Evolutionary conservation across 1,284 basidiomycete species (phyloP).

Genomic region (Paramarasmius palmivorus): DNA sequence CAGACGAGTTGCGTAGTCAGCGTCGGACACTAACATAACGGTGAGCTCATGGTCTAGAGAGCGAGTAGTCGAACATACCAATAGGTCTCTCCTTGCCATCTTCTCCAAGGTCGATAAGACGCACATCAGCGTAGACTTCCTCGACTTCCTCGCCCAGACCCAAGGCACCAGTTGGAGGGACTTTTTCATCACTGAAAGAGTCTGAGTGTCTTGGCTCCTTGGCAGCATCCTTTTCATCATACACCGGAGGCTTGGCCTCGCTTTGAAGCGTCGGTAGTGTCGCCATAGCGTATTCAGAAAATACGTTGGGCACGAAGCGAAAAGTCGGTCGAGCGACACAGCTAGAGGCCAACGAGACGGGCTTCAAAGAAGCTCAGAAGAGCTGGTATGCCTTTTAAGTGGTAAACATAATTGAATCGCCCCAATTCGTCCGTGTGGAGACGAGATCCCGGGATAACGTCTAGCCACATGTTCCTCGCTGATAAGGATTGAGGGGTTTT

Average conservation of each 20-base stretch:
- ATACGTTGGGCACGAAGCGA: background rate
- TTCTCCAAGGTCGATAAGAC: slow-evolving; percentile 33
- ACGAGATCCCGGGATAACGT: no score
- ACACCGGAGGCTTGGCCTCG: background rate
- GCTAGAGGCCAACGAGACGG: background rate
- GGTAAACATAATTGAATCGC: no score
- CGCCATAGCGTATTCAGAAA: background rate
- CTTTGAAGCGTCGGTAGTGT: slow-evolving; percentile 1
- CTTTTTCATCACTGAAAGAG: slow-evolving; percentile 8
- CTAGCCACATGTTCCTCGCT: no score
- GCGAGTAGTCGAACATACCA: slow-evolving; percentile 1
- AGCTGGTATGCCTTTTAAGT: no score
- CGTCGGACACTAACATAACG: slow-evolving; percentile 36
- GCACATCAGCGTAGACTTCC: slow-evolving; percentile 33
- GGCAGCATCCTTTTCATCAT: slow-evolving; percentile 6
- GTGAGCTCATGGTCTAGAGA: no score
- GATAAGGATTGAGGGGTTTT: no score
- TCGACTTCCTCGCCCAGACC: slow-evolving; percentile 20
- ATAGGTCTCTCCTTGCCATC: slow-evolving; percentile 33
- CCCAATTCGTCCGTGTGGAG: no score
- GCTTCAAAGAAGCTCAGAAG: background rate
- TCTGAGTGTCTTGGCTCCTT: background rate
- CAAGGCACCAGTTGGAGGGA: background rate
- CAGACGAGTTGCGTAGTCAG: slow-evolving; percentile 48
- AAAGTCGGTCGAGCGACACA: no score